Evolutionary conservation across 345 rosid genomes (phyloP), one percentile per base, ranked within the genome.

Genomic region (Rhodomyrtus tomentosa): DNA sequence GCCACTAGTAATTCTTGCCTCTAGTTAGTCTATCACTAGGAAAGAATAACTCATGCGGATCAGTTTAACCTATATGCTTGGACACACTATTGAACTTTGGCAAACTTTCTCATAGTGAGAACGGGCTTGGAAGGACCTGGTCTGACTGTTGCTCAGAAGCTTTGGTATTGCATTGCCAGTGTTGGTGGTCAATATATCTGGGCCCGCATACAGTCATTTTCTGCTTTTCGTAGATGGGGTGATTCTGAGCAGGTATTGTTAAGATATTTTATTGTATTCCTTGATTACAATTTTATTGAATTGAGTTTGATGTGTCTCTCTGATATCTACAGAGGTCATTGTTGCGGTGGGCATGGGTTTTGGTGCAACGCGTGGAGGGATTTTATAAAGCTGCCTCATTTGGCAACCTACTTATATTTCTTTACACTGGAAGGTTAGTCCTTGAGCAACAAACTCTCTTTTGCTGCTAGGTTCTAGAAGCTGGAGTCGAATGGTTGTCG

Each of bases 141-240:
- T 50, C 94, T 96, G 80, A 93, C 99, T 55, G 86, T 89, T 80
- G 92, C 94, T 79, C 99, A 96, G 85, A 97, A 97, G 92, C 55
- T 96, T 83, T 96, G 94, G 95, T 97, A 95, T 88, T 97, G 99
- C 85, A 85, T 93, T 88, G 95, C 99, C 72, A 88, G 93, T 62
- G 99, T 96, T 83, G 99, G 99, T 88, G 96, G 99, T 84, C 99
- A 96, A 81, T 97, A 96, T 86, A 88, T 96, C 81, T 95, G 96
- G 95, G 93, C 98, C 82, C 95, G 99, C 59, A 85, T 95, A 84
- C 98, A 96, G 85, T 94, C 98, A 1, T 97, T 97, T 87, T 97
- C 99, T 81, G 99, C 99, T 84, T 97, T 97, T 86, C 96, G 98
- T 72, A 90, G 98, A 90, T 97, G 99, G 99, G 99, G 98, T 84